Conservation (phyloP, 768 basidiomycete genomes). For the Tulasnella sp. region DNA sequence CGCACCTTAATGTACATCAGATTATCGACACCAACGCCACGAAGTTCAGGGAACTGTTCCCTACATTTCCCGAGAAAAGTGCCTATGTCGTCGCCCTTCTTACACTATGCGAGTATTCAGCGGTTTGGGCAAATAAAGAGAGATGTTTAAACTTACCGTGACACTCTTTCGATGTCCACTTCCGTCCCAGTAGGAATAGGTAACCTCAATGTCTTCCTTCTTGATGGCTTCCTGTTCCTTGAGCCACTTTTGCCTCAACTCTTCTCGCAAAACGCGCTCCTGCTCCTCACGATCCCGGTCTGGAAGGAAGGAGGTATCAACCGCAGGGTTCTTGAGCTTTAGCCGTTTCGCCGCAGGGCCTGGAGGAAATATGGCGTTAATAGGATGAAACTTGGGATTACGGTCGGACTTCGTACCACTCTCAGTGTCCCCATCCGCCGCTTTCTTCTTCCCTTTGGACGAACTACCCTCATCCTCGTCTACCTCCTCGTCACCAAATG, state of each 20-base stretch:
- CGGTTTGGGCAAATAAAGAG: neutral
- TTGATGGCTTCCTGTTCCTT: conserved; percentile 64
- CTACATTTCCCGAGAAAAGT: conserved; percentile 90
- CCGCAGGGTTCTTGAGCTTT: conserved; percentile 91
- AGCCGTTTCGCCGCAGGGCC: conserved; percentile 58
- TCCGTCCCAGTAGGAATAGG: conserved; percentile 98
- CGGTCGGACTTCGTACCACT: conserved; percentile 8
- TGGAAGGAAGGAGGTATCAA: conserved; percentile 97
- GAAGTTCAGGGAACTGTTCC: conserved; percentile 85
- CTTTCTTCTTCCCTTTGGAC: conserved; percentile 20
- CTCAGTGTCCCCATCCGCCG: conserved; percentile 32
- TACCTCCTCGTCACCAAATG: conserved; percentile 86
- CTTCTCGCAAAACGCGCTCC: conserved; percentile 84
- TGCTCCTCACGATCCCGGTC: conserved; percentile 96
- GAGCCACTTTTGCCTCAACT: conserved; percentile 86
- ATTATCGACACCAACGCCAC: conserved; percentile 89
- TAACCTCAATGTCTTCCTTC: conserved; percentile 77
- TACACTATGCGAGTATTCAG: conserved; percentile 62
- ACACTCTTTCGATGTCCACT: conserved; percentile 94
- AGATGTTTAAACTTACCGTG: conserved; percentile 52
- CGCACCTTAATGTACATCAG: conserved; percentile 95
- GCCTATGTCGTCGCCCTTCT: conserved; percentile 90
- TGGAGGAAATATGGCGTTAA: conserved; percentile 37
- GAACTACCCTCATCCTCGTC: conserved; percentile 45
- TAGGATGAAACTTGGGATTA: neutral